Base-by-base conservation (phyloP, 345 rosid species). In the Microcos paniculata region DNA sequence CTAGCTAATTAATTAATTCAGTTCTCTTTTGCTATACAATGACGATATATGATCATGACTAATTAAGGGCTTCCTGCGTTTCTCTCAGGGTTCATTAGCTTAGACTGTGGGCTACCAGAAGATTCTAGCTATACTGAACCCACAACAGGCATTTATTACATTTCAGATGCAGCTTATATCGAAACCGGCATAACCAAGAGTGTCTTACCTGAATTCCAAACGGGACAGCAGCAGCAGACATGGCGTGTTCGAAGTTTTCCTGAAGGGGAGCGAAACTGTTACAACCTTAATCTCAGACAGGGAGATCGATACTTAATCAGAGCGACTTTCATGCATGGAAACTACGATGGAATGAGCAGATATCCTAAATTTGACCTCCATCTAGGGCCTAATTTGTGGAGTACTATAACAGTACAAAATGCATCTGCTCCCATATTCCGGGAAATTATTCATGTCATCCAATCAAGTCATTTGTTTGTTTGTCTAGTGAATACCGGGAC, bases 311-410 rank as follows among this genome's bases (percentile, higher is more conserved):
- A 84, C 57, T 46, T 82, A 31, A 73, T 87, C 55, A 75, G 86
- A 62, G 79, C 84, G 1, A 33, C 23, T 1, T 84, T 83, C 52
- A 40, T 53, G 40, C 81, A 82, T 19, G 86, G 87, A 0, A 79
- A 83, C 40, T 85, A 83, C 23, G 87, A 85, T 46, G 67, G 11
- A 16, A 11, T 30, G 0, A 26, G 67, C 18, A 7, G 21, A 1
- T 15, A 58, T 0, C 85, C 78, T 0, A 15, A 3, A 7, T 83
- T 85, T 58, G 88, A 86, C 24, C 66, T 90, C n/a, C 64, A 85
- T 72, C 68, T 88, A 0, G 94, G 89, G 10, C 83, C 85, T 38
- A 85, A 89, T 58, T 74, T 59, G 12, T 89, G 89, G 92, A 31
- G 0, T 9, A 72, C 83, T 0, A 72, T 88, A 45, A 30, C 62